Percentiles rank a stretch among this genome's conserved stretches.
phyloP scores from a whole-genome alignment of 1,284 basidiomycete genomes.

The Heterobasidion annosum region DNA sequence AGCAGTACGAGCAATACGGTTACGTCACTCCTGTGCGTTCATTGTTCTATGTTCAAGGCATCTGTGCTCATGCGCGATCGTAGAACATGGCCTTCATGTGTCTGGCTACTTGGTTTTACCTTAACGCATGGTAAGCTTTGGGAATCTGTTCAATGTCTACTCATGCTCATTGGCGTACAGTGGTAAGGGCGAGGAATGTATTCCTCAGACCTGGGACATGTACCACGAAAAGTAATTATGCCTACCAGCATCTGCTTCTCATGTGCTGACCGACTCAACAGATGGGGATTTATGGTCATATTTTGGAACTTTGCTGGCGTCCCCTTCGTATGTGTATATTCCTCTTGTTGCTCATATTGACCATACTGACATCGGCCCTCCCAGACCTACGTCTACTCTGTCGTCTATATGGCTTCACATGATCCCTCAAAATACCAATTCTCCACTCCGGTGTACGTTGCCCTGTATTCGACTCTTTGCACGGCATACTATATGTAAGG shows the following conservation, averaged over 20 bases:
- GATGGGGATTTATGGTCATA: slow-evolving; percentile 90
- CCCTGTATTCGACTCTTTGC: slow-evolving; percentile 69
- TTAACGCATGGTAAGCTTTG: slow-evolving; percentile 80
- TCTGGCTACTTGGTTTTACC: slow-evolving; percentile 91
- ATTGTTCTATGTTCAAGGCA: not conserved
- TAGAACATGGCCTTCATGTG: slow-evolving; percentile 98
- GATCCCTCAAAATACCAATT: slow-evolving; percentile 85
- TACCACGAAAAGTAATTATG: slow-evolving; percentile 81
- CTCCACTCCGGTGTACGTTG: slow-evolving; percentile 66
- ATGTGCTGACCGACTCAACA: slow-evolving; percentile 14
- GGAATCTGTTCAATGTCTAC: not conserved
- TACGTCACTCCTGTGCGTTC: slow-evolving; percentile 80
- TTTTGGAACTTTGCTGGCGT: slow-evolving; percentile 98
- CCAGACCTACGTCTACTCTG: slow-evolving; percentile 92
- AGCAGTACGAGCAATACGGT: slow-evolving; percentile 91
- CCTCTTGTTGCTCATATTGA: not conserved
- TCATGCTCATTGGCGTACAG: slow-evolving; percentile 12
- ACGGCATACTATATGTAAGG: slow-evolving; percentile 81
- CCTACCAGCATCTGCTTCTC: not conserved
- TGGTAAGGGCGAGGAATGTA: slow-evolving; percentile 91
- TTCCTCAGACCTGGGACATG: slow-evolving; percentile 99
- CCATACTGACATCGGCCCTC: slow-evolving; percentile 15
- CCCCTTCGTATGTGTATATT: slow-evolving; percentile 53
- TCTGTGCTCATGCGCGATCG: not conserved
- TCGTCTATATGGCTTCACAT: slow-evolving; percentile 97